Evolutionary conservation across 331 rosid species (phyloP).

Genomic region (Acacia pycnantha): DNA sequence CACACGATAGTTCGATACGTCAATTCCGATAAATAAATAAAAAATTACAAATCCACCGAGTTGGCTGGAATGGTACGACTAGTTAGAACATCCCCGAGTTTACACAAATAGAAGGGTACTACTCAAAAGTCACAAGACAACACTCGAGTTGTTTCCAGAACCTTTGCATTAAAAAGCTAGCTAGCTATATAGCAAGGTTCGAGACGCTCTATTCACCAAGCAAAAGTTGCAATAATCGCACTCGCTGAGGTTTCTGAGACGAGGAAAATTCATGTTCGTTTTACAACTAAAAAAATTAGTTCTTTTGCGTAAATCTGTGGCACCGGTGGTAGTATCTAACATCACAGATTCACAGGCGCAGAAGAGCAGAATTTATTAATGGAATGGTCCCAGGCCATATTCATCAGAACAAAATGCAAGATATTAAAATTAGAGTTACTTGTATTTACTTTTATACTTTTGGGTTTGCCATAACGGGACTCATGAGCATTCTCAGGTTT

Average conservation of each 20-base stretch:
- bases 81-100: not conserved
- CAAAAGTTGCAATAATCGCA: not conserved
- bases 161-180: not conserved
- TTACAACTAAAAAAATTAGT: not conserved
- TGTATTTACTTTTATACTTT: not conserved
- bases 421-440: not conserved
- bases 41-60: not conserved
- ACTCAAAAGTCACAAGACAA: not conserved
- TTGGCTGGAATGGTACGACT: not conserved
- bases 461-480: slow-evolving; percentile 21
- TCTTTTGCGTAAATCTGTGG: not conserved
- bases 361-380: not conserved
- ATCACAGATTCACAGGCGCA: not conserved
- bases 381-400: slow-evolving; percentile 22
- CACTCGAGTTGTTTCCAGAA: not conserved
- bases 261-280: not conserved
- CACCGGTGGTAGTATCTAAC: not conserved
- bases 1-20: not conserved
- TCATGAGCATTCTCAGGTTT: slow-evolving; percentile 29
- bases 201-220: not conserved
- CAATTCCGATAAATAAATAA: not conserved
- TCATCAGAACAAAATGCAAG: not conserved
- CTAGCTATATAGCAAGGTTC: not conserved
- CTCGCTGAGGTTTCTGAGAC: not conserved
- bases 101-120: not conserved